These are phyloP conservation scores for Colletotrichum tanaceti DNA, from an alignment of 2,329 filamentous ascomycete species.

Conservation along the genomic window DNA sequence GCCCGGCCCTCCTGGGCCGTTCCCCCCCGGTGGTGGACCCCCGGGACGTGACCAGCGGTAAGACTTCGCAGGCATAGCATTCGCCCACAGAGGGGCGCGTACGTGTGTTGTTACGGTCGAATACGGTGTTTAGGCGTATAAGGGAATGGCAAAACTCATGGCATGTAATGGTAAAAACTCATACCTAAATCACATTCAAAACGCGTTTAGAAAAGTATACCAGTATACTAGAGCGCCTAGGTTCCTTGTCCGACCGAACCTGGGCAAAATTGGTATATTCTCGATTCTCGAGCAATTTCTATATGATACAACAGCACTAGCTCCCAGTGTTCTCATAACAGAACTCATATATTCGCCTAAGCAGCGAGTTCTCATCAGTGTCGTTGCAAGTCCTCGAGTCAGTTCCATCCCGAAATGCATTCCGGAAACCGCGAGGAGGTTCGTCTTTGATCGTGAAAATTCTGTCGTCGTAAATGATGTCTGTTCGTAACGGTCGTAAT, in stretches of 20 bases:
- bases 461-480: constrained; percentile 37
- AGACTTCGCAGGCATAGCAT: constrained; percentile 18
- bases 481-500: constrained; percentile 33
- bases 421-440: constrained; percentile 21
- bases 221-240: constrained; percentile 2
- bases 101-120: constrained; percentile 17
- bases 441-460: constrained; percentile 31
- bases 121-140: constrained; percentile 49
- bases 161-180: constrained; percentile 27
- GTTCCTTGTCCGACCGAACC: constrained; percentile 10
- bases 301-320: constrained; percentile 32
- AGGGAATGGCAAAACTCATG: constrained; percentile 27
- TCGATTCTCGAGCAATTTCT: constrained; percentile 30
- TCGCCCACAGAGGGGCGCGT: constrained; percentile 3
- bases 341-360: constrained; percentile 15
- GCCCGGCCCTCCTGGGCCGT: constrained; percentile 51
- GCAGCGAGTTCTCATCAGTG: constrained; percentile 27
- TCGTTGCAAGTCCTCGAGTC: constrained; percentile 16
- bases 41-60: constrained; percentile 56
- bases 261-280: constrained; percentile 32
- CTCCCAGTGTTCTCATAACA: constrained; percentile 26
- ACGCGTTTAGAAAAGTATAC: background rate
- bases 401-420: constrained; percentile 4
- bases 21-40: constrained; percentile 48
- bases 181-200: constrained; percentile 30